Evolutionary conservation across 108 stramenopile genomes (phyloP), one percentile per base, ranked within the genome.

Genomic region (Fragilariopsis cylindrus): DNA sequence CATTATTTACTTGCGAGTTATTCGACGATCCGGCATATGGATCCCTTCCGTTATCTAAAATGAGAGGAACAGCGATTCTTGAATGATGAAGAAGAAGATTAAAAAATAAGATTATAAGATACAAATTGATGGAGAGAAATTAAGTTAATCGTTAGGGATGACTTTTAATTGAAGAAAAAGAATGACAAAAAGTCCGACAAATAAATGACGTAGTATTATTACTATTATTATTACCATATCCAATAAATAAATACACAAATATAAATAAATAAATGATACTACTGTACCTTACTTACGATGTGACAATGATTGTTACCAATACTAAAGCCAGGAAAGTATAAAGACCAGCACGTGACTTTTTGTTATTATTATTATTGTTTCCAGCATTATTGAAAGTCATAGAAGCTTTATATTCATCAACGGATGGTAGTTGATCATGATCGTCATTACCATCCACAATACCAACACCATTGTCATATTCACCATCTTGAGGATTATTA

Each of bases 401-500:
- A 40, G 6, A 11, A n/a, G 42, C 42, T 13, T 76, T 76, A 69
- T 76, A 76, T 13, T 57, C 48, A 48, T 60, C 44, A 47, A 53
- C 57, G 54, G 66, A n/a, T 7, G 76, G 76, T 18, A 76, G 76
- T 48, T 76, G 75, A 46, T 66, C 75, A 15, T 77, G 76, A 7
- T 53, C 69, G 15, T 16, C 18, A 60, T 60, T 60, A 16, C 16
- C 60, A 16, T 60, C 60, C 0, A 60, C 13, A 60, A 30, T 18
- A n/a, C n/a, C 15, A 54, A 54, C n/a, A 16, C 18, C 19, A 18
- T 48, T 30, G 40, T 69, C 69, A 41, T 69, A 47, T 16, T 71
- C 70, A n/a, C 70, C 54, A 39, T 71, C 70, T 46, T 18, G 42
- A 39, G 45, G 53, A 43, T 55, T 63, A 44, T 63, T 44, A 9